phyloP scores from a whole-genome alignment of 1,284 basidiomycete species.

The Ceratobasidium theobromae region DNA sequence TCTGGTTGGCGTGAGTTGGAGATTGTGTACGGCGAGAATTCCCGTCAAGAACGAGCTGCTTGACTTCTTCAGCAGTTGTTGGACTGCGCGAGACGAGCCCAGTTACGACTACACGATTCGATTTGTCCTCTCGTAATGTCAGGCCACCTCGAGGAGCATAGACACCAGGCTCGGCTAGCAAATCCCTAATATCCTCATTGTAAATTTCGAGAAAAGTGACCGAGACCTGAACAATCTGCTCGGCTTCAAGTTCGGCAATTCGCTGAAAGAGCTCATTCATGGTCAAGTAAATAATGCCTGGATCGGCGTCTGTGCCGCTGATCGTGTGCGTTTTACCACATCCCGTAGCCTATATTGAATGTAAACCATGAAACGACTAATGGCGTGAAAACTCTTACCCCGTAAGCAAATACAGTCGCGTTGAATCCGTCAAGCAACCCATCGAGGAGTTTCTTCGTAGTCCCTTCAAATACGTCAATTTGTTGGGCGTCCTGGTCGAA shows the following conservation, averaged over 20 bases:
- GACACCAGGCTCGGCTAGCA: slow-evolving; percentile 74
- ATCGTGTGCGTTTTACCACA: slow-evolving; percentile 99
- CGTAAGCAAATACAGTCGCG: slow-evolving; percentile 95
- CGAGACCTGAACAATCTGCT: slow-evolving; percentile 80
- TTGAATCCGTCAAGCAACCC: slow-evolving; percentile 93
- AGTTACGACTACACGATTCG: slow-evolving; percentile 75
- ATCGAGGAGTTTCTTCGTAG: slow-evolving; percentile 78
- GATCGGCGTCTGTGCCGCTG: slow-evolving; percentile 81
- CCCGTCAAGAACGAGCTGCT: slow-evolving; percentile 84
- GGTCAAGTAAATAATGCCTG: slow-evolving; percentile 93
- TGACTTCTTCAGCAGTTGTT: slow-evolving; percentile 83
- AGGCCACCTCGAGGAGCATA: slow-evolving; percentile 76
- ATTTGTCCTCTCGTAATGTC: slow-evolving; percentile 88
- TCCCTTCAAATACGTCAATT: slow-evolving; percentile 81
- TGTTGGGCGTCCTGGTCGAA: slow-evolving; percentile 80
- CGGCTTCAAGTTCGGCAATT: slow-evolving; percentile 80
- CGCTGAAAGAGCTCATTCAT: slow-evolving; percentile 93
- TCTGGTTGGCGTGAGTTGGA: slow-evolving; percentile 91
- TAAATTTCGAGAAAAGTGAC: slow-evolving; percentile 97
- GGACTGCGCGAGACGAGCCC: slow-evolving; percentile 81
- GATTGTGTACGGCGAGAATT: slow-evolving; percentile 88
- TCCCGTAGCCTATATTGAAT: slow-evolving; percentile 78
- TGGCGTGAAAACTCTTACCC: slow-evolving; percentile 59
- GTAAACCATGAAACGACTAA: slow-evolving; percentile 36
- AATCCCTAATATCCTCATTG: slow-evolving; percentile 97